These are phyloP conservation scores for Monosporozyma yasuniensis DNA, from an alignment of 805 yeast species.

Conservation along the genomic window DNA sequence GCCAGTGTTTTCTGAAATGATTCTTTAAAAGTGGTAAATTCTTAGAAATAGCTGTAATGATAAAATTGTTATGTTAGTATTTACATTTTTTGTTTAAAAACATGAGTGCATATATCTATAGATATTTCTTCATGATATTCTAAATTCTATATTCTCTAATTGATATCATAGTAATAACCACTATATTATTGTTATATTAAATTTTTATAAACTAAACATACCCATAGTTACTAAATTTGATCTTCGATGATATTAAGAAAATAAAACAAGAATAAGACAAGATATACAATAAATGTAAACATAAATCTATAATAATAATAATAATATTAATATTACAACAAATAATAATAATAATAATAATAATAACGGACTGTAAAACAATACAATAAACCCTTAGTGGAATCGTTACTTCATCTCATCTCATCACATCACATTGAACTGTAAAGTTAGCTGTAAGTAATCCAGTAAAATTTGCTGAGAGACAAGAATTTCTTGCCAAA, in stretches of 20 bases:
- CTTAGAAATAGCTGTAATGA: constrained; percentile 82
- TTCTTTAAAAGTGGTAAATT: constrained; percentile 97
- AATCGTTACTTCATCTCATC: neutral
- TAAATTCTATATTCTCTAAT: neutral
- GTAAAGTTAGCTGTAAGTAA: no score
- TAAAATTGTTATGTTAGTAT: neutral
- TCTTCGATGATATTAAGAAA: neutral
- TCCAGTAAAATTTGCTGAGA: no score
- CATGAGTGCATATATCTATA: no score
- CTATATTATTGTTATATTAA: no score
- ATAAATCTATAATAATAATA: neutral
- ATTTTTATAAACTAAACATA: no score
- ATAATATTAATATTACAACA: neutral
- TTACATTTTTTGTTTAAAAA: neutral
- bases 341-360: no score
- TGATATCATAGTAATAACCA: no score
- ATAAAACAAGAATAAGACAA: neutral
- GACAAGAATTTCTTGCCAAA: no score
- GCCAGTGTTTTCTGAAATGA: constrained; percentile 99
- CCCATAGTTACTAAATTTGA: constrained; percentile 35
- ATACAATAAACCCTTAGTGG: neutral
- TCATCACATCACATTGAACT: neutral
- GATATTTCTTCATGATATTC: neutral
- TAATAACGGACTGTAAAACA: neutral
- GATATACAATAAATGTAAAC: neutral